Percentiles rank a stretch among this genome's conserved stretches.
phyloP scores from a whole-genome alignment of 495 filamentous ascomycete genomes.

The Hypomontagnella submonticulosa region DNA sequence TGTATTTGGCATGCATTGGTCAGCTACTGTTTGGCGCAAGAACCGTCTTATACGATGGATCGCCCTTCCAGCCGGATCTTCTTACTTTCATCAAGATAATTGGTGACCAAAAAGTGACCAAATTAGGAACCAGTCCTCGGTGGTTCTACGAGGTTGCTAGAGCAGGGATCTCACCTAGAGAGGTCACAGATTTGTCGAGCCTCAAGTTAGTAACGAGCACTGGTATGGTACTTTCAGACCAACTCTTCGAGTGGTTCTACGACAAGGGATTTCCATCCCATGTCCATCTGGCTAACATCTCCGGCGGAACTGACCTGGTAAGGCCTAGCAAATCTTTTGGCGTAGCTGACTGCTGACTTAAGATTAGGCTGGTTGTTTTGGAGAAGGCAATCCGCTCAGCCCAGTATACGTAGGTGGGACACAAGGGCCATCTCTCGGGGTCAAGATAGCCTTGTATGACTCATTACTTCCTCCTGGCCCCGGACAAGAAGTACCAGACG shows the following conservation, averaged over 20 bases:
- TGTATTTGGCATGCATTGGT: conserved; percentile 72
- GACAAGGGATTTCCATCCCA: conserved; percentile 74
- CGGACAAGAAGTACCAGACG: conserved; percentile 65
- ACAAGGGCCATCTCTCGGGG: conserved; percentile 70
- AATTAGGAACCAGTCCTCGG: conserved; percentile 76
- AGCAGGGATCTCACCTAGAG: conserved; percentile 65
- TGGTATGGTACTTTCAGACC: conserved; percentile 80
- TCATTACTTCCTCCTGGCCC: conserved; percentile 65
- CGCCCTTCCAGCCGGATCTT: conserved; percentile 75
- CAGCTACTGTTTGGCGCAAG: conserved; percentile 66
- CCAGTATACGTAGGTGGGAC: conserved; percentile 79
- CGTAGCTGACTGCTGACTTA: conserved; percentile 10
- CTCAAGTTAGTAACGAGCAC: conserved; percentile 72
- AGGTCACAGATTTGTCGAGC: conserved; percentile 68
- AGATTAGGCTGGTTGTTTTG: conserved; percentile 71
- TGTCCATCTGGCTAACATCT: conserved; percentile 76
- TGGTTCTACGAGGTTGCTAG: conserved; percentile 77
- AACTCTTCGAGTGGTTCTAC: conserved; percentile 85
- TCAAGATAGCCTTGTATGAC: conserved; percentile 75
- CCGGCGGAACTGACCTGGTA: conserved; percentile 80
- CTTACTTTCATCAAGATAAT: conserved; percentile 68
- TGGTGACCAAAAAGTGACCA: conserved; percentile 67
- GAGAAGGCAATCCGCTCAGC: conserved; percentile 71
- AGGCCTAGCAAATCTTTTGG: conserved; percentile 15
- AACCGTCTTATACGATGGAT: conserved; percentile 78